Percentiles rank a stretch among this genome's conserved stretches.
These are phyloP conservation scores for Xylaria telfairii DNA, from an alignment of 495 filamentous ascomycete genomes.

Conservation along the genomic window DNA sequence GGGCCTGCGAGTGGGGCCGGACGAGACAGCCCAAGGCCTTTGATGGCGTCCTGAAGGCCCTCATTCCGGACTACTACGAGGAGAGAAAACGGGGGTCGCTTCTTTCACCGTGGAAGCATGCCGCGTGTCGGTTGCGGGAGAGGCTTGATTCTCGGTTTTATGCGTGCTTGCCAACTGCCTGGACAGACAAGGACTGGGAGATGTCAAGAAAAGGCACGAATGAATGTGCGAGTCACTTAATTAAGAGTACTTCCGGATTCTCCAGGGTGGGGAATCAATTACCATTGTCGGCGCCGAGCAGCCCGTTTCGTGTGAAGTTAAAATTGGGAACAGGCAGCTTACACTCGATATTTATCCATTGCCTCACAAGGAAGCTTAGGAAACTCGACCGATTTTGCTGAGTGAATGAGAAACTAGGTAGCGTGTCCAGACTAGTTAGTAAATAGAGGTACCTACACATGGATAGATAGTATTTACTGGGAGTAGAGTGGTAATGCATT, in stretches of 20 bases:
- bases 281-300: not conserved
- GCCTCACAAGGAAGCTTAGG: not conserved
- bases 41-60: slow-evolving; percentile 6
- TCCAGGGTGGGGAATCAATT: not conserved
- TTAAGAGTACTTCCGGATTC: not conserved
- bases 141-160: not conserved
- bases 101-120: slow-evolving; percentile 16
- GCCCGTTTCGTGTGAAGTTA: not conserved
- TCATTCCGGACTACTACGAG: slow-evolving; percentile 29
- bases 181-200: not conserved
- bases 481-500: not conserved
- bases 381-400: not conserved
- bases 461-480: too few relatives aligned
- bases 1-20: slow-evolving; percentile 28
- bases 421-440: too few relatives aligned
- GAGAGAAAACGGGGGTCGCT: slow-evolving; percentile 1
- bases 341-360: not conserved
- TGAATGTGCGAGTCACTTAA: not conserved
- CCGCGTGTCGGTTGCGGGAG: not conserved
- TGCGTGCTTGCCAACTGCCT: not conserved
- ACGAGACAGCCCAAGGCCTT: slow-evolving; percentile 21
- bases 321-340: not conserved
- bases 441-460: too few relatives aligned
- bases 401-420: not conserved
- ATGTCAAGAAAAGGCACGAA: not conserved